phyloP scores from a whole-genome alignment of 2,329 filamentous ascomycete genomes.

The Karstenula rhodostoma region DNA sequence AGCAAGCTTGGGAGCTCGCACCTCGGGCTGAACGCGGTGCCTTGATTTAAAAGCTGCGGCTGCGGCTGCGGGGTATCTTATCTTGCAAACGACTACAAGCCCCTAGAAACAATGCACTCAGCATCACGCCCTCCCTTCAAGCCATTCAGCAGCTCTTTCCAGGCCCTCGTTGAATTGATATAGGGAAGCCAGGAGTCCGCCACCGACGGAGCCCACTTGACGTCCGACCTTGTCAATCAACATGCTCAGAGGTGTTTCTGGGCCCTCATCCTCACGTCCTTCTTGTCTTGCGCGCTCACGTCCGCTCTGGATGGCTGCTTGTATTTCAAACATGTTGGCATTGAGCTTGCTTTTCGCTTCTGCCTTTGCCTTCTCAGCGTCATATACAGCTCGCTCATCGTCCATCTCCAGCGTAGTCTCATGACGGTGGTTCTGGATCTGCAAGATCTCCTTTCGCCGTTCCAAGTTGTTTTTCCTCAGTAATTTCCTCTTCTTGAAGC shows the following conservation, averaged over 20 bases:
- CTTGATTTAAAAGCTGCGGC: conserved; percentile 11
- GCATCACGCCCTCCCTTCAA: conserved; percentile 43
- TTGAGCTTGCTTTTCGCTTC: conserved; percentile 40
- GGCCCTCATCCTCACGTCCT: conserved; percentile 43
- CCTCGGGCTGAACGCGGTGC: neutral
- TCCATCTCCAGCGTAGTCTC: conserved; percentile 60
- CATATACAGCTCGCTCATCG: conserved; percentile 50
- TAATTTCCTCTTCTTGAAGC: conserved; percentile 55
- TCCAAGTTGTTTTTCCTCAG: conserved; percentile 55
- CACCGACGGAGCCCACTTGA: conserved; percentile 38
- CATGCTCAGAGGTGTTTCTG: conserved; percentile 42
- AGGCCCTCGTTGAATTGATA: conserved; percentile 45
- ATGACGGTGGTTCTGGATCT: conserved; percentile 58
- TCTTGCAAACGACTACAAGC: conserved; percentile 13
- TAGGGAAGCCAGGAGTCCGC: conserved; percentile 42
- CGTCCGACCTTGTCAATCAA: conserved; percentile 38
- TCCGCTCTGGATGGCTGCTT: conserved; percentile 47
- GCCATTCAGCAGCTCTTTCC: conserved; percentile 43
- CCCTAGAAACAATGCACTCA: neutral
- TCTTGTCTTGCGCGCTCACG: conserved; percentile 40
- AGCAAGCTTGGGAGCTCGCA: conserved; percentile 4
- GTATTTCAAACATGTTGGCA: conserved; percentile 45
- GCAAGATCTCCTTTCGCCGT: conserved; percentile 57
- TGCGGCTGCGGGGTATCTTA: conserved; percentile 19
- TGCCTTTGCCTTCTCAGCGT: conserved; percentile 34